Evolutionary conservation across 306 rosid genomes (phyloP).

Genomic region (Prinsepia uniflora): DNA sequence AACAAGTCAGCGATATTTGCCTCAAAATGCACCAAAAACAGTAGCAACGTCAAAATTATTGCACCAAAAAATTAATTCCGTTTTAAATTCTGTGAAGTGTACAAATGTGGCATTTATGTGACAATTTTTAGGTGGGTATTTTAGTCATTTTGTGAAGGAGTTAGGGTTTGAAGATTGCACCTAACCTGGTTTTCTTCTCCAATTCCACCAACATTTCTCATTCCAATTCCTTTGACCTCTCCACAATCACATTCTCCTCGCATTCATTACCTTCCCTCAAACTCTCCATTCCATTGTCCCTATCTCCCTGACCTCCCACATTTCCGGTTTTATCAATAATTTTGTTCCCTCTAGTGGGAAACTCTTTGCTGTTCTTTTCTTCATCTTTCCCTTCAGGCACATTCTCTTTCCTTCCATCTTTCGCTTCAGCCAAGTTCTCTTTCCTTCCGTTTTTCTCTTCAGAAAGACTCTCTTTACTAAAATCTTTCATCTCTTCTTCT

Average conservation of each 20-base stretch:
- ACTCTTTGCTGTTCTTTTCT: conserved; percentile 31
- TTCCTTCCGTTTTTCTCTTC: conserved; percentile 28
- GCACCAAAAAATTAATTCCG: no score
- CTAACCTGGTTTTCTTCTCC: no score
- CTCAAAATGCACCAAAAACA: no score
- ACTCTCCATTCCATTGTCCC: conserved; percentile 24
- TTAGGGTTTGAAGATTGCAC: no score
- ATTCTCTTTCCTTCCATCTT: conserved; percentile 22
- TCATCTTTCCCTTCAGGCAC: conserved; percentile 26
- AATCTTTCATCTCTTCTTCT: conserved; percentile 25
- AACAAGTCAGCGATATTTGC: no score
- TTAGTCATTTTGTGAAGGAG: no score
- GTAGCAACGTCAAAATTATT: no score
- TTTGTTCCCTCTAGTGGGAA: conserved; percentile 30
- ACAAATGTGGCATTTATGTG: no score
- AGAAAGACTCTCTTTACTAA: conserved; percentile 15
- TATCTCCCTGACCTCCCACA: conserved; percentile 19
- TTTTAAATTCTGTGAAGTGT: no score
- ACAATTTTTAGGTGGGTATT: no score
- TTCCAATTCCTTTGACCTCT: conserved; percentile 30
- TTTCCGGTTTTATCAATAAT: conserved; percentile 7
- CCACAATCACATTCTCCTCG: conserved; percentile 30
- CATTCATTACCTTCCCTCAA: conserved; percentile 29
- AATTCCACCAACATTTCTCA: no score
- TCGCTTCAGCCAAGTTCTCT: conserved; percentile 16